Evolutionary conservation across 176 grass and related monocot species (phyloP), one percentile per base, ranked within the genome.

Genomic region (Musa troglodytarum): DNA sequence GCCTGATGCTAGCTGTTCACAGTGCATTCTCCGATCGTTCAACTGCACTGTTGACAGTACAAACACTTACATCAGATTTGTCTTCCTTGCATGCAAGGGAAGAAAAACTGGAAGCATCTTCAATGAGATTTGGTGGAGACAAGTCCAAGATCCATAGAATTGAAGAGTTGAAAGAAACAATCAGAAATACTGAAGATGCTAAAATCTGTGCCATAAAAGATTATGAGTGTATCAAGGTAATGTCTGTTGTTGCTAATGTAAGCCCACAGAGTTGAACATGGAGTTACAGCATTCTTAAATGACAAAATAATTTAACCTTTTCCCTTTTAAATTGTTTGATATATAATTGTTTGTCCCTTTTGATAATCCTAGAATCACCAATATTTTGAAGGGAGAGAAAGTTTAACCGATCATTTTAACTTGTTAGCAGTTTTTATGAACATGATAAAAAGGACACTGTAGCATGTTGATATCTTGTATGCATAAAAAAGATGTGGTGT

Each of bases 211-310:
- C 90, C 59, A 66, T 81, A 79, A 82, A 79, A 82, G 88, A 89
- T 25, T 93, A 91, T 49, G 94, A 93, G 9, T 74, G 74, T 75
- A 93, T 97, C 79, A 97, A 93, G 88, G 90, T 97, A 87, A 81
- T 72, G 10, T 2, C 63, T 65, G 21, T 21, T 25, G 21, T 65
- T 11, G 9, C 63, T 65, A 11, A 28, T 65, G 26, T 65, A 28
- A 62, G 20, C 21, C 2, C 3, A 13, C n/a, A 28, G 26, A 65
- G 9, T 65, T 23, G 26, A 65, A 65, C 29, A 65, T 15, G 26
- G 63, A 20, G 8, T 65, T 65, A 12, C 10, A 26, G 12, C 63
- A 65, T 65, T 23, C 11, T 28, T 65, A 26, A 65, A 26, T 65
- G 10, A 23, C 24, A 65, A 26, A 26, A 26, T 13, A 26, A 2